Evolutionary conservation across 371 early-diverging fungal genomes (phyloP).

Genomic region (Mucor sp.): DNA sequence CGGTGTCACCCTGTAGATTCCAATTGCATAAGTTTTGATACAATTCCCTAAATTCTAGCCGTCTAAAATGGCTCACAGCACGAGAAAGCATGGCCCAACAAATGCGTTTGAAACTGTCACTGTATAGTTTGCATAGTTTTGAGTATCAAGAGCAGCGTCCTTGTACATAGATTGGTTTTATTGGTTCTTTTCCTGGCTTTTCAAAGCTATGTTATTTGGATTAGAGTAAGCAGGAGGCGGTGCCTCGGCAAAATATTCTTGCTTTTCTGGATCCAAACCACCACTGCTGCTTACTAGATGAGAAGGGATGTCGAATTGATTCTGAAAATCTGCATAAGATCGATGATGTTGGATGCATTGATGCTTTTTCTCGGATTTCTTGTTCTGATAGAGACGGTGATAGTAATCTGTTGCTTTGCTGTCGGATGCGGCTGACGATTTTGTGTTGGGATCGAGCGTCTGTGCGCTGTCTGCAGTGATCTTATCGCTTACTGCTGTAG

Average conservation of each 20-base stretch:
- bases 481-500: neutral
- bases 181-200: neutral
- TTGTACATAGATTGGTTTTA: neutral
- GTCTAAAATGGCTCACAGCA: too few relatives aligned
- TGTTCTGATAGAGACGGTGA: slow-evolving; percentile 13
- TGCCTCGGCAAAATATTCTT: slow-evolving; percentile 5
- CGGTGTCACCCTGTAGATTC: too few relatives aligned
- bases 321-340: slow-evolving; percentile 26
- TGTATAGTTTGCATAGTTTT: too few relatives aligned
- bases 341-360: slow-evolving; percentile 3
- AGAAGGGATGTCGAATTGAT: slow-evolving; percentile 1
- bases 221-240: slow-evolving; percentile 6
- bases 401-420: slow-evolving; percentile 2
- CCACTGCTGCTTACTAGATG: neutral
- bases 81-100: too few relatives aligned
- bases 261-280: neutral
- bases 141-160: too few relatives aligned
- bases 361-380: neutral
- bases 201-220: neutral
- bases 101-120: too few relatives aligned
- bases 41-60: too few relatives aligned
- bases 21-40: too few relatives aligned
- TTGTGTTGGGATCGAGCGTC: neutral
- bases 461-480: neutral
- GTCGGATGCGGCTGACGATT: neutral